Evolutionary conservation across 2,329 filamentous ascomycete genomes (phyloP).

Genomic region (Aspergillus persii): DNA sequence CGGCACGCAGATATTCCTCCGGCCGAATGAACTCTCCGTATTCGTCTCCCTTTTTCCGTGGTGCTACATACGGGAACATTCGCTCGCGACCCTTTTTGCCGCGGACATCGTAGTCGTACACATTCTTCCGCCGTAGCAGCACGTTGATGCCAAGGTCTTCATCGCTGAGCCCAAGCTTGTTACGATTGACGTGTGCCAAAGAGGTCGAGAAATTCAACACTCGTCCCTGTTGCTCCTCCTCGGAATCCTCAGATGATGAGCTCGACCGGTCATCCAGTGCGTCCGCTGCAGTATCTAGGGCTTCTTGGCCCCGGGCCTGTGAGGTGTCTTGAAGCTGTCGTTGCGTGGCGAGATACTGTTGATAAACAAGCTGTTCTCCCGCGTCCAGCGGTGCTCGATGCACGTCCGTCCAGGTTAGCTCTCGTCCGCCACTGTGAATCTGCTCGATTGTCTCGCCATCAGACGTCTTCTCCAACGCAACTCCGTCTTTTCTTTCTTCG

Average conservation of each 20-base stretch:
- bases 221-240: slow-evolving; percentile 86
- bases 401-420: slow-evolving; percentile 61
- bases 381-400: slow-evolving; percentile 67
- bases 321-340: slow-evolving; percentile 80
- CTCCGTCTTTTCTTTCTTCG: slow-evolving; percentile 64
- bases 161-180: slow-evolving; percentile 81
- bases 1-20: slow-evolving; percentile 88
- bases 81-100: slow-evolving; percentile 90
- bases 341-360: slow-evolving; percentile 88
- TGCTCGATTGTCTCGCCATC: slow-evolving; percentile 63
- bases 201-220: slow-evolving; percentile 85
- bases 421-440: slow-evolving; percentile 62
- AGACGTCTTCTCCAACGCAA: slow-evolving; percentile 56
- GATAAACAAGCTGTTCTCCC: slow-evolving; percentile 76
- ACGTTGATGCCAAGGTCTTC: slow-evolving; percentile 91
- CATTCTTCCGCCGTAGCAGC: slow-evolving; percentile 78
- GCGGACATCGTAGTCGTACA: slow-evolving; percentile 91
- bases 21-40: slow-evolving; percentile 92
- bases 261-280: slow-evolving; percentile 73
- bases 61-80: slow-evolving; percentile 83
- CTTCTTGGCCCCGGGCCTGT: slow-evolving; percentile 65
- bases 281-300: slow-evolving; percentile 73
- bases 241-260: slow-evolving; percentile 84
- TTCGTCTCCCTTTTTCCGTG: slow-evolving; percentile 77
- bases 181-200: slow-evolving; percentile 76